These are phyloP conservation scores for Syzygium grande DNA, from an alignment of 345 rosid species.

Conservation along the genomic window DNA sequence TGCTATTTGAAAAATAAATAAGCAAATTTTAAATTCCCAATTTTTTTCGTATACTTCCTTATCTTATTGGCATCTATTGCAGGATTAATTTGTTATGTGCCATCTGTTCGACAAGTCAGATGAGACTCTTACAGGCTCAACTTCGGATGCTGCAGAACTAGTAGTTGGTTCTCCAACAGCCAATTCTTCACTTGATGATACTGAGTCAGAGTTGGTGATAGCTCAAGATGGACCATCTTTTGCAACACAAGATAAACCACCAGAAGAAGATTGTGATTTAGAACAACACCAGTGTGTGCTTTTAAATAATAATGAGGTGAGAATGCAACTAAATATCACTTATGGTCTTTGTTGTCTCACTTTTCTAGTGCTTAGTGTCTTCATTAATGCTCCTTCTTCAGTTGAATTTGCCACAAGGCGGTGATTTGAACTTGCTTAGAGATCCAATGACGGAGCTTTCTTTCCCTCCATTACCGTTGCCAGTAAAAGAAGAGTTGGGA, in stretches of 20 bases:
- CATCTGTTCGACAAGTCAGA: slow-evolving; percentile 34
- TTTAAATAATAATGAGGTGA: background rate
- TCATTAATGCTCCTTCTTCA: background rate
- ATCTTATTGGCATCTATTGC: background rate
- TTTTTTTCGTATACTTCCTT: background rate
- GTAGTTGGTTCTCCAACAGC: slow-evolving; percentile 10
- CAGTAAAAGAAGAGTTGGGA: background rate
- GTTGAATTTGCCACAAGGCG: background rate
- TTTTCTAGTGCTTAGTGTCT: background rate
- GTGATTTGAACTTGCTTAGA: background rate
- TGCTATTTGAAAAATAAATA: background rate
- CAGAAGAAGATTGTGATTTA: background rate
- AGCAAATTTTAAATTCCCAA: background rate
- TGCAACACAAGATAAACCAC: background rate
- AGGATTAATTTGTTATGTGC: slow-evolving; percentile 33
- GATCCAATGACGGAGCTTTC: background rate
- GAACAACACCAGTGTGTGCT: background rate
- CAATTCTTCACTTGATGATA: slow-evolving; percentile 17
- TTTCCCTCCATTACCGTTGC: background rate
- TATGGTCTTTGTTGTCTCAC: background rate
- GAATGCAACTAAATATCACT: background rate
- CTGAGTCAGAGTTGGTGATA: slow-evolving; percentile 4
- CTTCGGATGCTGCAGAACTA: slow-evolving; percentile 8
- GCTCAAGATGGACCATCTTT: slow-evolving; percentile 1
- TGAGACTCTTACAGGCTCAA: slow-evolving; percentile 4